Base-by-base conservation (phyloP, 1,284 basidiomycete species). In the Schizophyllum amplum region DNA sequence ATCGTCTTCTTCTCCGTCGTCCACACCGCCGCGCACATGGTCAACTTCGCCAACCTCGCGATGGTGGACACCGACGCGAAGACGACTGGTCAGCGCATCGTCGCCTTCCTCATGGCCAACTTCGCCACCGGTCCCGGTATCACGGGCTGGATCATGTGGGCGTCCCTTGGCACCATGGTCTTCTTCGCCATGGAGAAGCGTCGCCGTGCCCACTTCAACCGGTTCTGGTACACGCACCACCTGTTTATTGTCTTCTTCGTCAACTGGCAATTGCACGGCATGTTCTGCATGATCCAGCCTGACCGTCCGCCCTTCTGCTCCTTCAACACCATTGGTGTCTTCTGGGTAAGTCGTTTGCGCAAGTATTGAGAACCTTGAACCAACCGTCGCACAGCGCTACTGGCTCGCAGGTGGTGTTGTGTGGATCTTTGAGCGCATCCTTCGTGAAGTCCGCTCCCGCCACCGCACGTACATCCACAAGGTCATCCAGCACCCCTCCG, bases 241-340 rank as follows among this genome's bases (percentile, higher is more conserved):
- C 77, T 96, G 54, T 94, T 93, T 75, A 83, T 94, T 65, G 68
- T 91, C 61, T 94, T 94, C 79, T 96, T 96, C 76, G 80, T 92
- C 68, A 76, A 78, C 65, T 95, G 93, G 92, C 92, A 95, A 70
- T 75, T 94, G 42, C 93, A 95, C 68, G 92, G 93, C 56, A 90
- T 94, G 88, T 94, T 93, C 81, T 94, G 92, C 71, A 92, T 91
- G 89, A 90, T 92, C 71, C 74, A 92, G 73, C 92, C 92, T n/a
- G 91, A 94, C 70, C 77, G 87, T 55, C 80, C 87, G 0, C 92
- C 90, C 0, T 92, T 80, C 72, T 96, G 93, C 73, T 90, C 87
- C 4, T 87, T 71, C 70, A 88, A 87, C 67, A 81, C 75, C n/a
- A 85, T 94, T 63, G 93, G 92, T 64, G 90, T 94, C 60, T 95